Base-by-base conservation (phyloP, 1,284 basidiomycete genomes). In the Trichosporon faecale region DNA sequence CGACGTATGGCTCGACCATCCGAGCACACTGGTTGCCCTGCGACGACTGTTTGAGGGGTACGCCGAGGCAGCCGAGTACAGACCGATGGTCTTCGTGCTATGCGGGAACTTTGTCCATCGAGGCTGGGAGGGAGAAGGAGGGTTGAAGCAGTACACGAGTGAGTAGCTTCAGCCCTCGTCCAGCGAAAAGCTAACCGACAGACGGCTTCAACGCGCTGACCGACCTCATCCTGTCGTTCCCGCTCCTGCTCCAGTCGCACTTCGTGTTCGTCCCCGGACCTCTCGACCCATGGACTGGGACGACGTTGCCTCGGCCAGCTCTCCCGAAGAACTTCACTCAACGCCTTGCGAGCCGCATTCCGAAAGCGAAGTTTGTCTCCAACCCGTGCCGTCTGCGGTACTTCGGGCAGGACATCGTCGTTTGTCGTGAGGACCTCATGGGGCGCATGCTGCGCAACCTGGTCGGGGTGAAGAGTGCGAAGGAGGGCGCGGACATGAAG, bases 341-440 rank as follows among this genome's bases (percentile, higher is more conserved):
- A 8, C 89, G 90, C 46, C 84, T 98, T 23, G 88, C 87, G 73
- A 84, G 87, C 1, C 90, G 89, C 74, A 81, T 97, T 27, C 91
- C 93, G 0, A 91, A 91, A 76, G 86, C 90, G 0, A 89, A 91
- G 76, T 91, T 99, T 77, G 90, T 89, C 0, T 92, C 90, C 64
- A 98, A 99, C 81, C 97, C 97, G 0, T 97, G 94, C 82, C 89
- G 97, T 7, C 89, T 99, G 77, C 92, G 92, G 75, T 98, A 98
- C 82, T 97, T 96, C 79, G 90, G 92, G 33, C 95, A 98, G 79
- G 97, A 99, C 83, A 90, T 99, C 60, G 95, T 99, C 46, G 85
- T 99, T 25, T 97, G 91, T 79, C 86, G 97, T 66, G 95, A 99
- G 77, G 94, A 99, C 79, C 84, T 91, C 66, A 97, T 99, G 94